Percentiles rank a stretch among this genome's conserved stretches.
phyloP scores from a whole-genome alignment of 2,329 filamentous ascomycete genomes.

The Diaporthe capsici region DNA sequence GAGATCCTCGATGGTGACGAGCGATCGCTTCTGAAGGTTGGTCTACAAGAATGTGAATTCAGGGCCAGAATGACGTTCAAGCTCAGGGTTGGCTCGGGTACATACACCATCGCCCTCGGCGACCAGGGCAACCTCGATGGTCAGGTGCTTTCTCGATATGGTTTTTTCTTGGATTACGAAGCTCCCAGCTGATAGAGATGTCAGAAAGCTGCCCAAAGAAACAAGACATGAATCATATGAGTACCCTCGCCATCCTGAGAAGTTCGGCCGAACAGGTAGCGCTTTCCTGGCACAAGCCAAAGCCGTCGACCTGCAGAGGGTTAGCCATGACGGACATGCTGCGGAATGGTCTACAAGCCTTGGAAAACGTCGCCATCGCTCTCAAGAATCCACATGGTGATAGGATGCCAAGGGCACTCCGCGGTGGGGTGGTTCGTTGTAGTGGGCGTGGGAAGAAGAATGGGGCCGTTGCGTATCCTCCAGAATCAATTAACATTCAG shows the following conservation, averaged over 20 bases:
- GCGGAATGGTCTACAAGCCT: constrained; percentile 50
- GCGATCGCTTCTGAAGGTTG: constrained; percentile 75
- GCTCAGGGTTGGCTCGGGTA: constrained; percentile 21
- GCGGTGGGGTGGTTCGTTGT: not conserved
- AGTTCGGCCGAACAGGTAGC: constrained; percentile 88
- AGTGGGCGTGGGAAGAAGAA: not conserved
- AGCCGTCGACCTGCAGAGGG: constrained; percentile 72
- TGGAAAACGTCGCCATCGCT: constrained; percentile 68
- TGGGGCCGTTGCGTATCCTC: not conserved
- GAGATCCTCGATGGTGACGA: constrained; percentile 81
- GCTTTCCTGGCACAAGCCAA: constrained; percentile 89
- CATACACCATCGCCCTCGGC: constrained; percentile 76
- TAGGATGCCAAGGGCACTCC: not conserved
- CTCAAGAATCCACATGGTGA: constrained; percentile 75
- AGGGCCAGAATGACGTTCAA: constrained; percentile 18
- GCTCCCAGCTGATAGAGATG: constrained; percentile 67
- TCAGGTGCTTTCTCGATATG: constrained; percentile 90
- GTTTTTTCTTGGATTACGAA: constrained; percentile 82
- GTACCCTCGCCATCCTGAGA: constrained; percentile 68
- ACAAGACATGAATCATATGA: constrained; percentile 36
- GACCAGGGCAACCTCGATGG: constrained; percentile 79
- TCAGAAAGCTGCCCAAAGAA: not conserved
- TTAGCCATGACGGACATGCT: constrained; percentile 7
- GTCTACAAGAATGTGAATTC: constrained; percentile 57
- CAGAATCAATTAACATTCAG: not conserved